Base-by-base conservation (phyloP, 768 basidiomycete species). In the Gloeopeniophorella convolvens region DNA sequence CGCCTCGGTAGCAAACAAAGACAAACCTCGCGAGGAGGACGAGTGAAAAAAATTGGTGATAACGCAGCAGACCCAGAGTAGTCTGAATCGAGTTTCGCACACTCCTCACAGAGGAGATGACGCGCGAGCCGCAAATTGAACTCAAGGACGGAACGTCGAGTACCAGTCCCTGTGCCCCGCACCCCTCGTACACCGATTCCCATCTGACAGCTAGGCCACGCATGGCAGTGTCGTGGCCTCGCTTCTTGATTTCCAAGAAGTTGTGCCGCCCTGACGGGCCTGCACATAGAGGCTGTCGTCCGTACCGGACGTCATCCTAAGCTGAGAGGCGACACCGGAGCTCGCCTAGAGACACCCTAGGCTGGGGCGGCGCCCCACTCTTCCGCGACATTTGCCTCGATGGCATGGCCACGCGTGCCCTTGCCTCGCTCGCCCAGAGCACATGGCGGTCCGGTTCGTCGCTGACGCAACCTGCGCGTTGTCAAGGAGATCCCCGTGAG, bases 81-180 rank as follows among this genome's bases (percentile, higher is more conserved):
- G 78, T 80, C 79, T 79, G 79, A 80, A 79, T 82, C 75, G 76
- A 80, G 78, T 77, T 76, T 63, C 70, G 65, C 64, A 50, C 42
- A 21, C n/a, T 28, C 35, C 36, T 37, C 31, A 4, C 20, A 45
- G 42, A 53, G 58, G 54, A 50, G 46, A 36, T 27, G 59, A 33
- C 28, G 33, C 63, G 66, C 71, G 75, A 70, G 76, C 79, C 72
- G 75, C 80, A 76, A 81, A 82, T 77, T 80, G 76, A 71, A 78
- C 81, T 82, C 57, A 82, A 82, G 77, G 71, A 72, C 71, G 62
- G 42, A 60, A 56, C 50, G 47, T n/a, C 51, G 34, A 33, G 45
- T 37, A 16, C 44, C 27, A 20, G 34, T 51, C 41, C 45, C 20
- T 50, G 45, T 30, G 16, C 40, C 49, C 30, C 46, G 50, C 27